Conservation (phyloP, 2,329 filamentous ascomycete species). For the Pseudocercospora macadamiae region DNA sequence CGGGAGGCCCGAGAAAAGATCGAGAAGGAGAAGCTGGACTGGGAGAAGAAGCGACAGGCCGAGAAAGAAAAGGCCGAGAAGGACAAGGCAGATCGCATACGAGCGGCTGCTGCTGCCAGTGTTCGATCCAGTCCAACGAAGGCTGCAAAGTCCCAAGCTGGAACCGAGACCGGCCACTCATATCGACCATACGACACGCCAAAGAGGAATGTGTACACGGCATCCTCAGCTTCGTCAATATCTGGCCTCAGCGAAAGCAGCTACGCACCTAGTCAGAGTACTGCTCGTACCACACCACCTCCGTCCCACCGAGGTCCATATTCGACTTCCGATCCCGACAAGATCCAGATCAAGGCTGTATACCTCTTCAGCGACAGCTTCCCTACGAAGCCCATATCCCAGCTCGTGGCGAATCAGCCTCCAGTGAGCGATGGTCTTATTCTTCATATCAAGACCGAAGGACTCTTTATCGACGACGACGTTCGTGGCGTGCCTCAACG, state of each 20-base stretch:
- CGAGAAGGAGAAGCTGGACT: constrained; percentile 46
- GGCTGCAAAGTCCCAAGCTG: constrained; percentile 59
- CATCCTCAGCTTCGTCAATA: constrained; percentile 39
- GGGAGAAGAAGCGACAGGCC: constrained; percentile 39
- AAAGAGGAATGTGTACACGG: constrained; percentile 51
- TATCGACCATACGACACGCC: constrained; percentile 38
- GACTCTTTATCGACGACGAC: constrained; percentile 96
- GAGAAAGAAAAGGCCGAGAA: constrained; percentile 28
- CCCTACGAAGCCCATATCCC: constrained; percentile 84
- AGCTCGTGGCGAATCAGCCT: constrained; percentile 81
- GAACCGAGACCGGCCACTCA: constrained; percentile 61
- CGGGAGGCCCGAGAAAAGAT: constrained; percentile 39
- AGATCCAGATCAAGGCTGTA: constrained; percentile 92
- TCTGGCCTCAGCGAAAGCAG: constrained; percentile 78
- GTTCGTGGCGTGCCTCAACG: constrained; percentile 87
- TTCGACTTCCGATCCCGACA: constrained; percentile 86
- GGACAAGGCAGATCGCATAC: constrained; percentile 29
- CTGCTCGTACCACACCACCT: constrained; percentile 79
- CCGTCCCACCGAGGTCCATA: constrained; percentile 76
- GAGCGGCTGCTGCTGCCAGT: constrained; percentile 35
- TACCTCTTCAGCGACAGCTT: constrained; percentile 91
- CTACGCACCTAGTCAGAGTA: constrained; percentile 82
- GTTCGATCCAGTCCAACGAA: constrained; percentile 27
- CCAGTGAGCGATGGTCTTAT: constrained; percentile 90
- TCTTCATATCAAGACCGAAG: constrained; percentile 88